A percentile compares a stretch with the other conserved stretches of the same genome.
These are phyloP conservation scores for Paralagenidium karlingii DNA, from an alignment of 352 stramenopile species.

Conservation along the genomic window DNA sequence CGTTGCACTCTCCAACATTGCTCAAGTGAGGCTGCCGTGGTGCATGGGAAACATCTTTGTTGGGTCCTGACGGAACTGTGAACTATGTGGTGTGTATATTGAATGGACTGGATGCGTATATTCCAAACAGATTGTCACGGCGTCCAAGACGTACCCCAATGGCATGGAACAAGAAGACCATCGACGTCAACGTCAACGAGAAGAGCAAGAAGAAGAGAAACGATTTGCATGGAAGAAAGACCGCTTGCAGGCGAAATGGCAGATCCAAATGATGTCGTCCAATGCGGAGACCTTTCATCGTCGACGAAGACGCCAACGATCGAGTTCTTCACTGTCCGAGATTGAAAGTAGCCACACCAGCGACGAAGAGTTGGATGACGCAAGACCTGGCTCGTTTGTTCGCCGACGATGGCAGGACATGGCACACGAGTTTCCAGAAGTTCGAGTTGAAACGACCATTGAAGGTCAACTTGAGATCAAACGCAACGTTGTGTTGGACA, in stretches of 20 bases:
- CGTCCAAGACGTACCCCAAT: too few species aligned
- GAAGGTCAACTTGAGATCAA: constrained; percentile 35
- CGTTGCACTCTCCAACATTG: constrained; percentile 58
- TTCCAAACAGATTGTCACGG: constrained; percentile 3
- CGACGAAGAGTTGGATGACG: constrained; percentile 7
- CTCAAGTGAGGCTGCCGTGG: constrained; percentile 25
- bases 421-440: constrained; percentile 19
- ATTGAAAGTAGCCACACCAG: constrained; percentile 5
- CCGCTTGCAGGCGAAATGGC: constrained; percentile 42
- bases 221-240: constrained; percentile 33
- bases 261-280: constrained; percentile 21
- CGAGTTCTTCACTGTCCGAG: not conserved
- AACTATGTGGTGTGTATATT: constrained; percentile 7
- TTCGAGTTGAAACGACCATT: constrained; percentile 31
- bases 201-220: constrained; percentile 5
- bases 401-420: constrained; percentile 1
- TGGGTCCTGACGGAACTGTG: not conserved
- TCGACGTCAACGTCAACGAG: constrained; percentile 25
- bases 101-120: constrained; percentile 13
- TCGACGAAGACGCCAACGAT: constrained; percentile 3
- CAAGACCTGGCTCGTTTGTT: constrained; percentile 1
- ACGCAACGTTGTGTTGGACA: constrained; percentile 55
- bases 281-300: constrained; percentile 16
- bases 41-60: not conserved
- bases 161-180: too few species aligned